A percentile compares a stretch with the other conserved stretches of the same genome.
phyloP scores from a whole-genome alignment of 176 grass and related monocot species.

The Neostapfia colusana region DNA sequence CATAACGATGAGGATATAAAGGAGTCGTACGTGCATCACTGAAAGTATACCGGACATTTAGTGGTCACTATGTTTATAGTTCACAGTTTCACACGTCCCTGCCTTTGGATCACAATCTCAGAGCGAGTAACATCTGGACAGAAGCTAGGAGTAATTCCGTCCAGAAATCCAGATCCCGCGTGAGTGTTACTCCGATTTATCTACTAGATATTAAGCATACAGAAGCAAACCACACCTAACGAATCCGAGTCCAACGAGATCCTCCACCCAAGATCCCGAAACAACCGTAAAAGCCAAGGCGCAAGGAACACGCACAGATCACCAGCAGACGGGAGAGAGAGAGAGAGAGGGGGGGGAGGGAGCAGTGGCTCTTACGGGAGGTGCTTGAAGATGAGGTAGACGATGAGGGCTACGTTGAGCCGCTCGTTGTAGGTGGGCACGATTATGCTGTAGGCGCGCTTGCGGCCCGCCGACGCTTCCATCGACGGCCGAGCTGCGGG shows the following conservation, averaged over 20 bases:
- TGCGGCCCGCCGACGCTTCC: slow-evolving; percentile 26
- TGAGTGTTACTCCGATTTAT: neutral
- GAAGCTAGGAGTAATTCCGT: neutral
- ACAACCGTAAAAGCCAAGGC: neutral
- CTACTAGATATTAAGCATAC: neutral
- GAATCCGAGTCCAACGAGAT: neutral
- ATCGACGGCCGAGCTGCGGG: neutral
- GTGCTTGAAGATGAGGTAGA: slow-evolving; percentile 95
- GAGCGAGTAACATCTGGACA: neutral
- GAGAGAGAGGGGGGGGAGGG: no score
- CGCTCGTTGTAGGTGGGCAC: slow-evolving; percentile 97
- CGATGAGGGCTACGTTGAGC: slow-evolving; percentile 84
- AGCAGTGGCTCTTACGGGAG: slow-evolving; percentile 46
- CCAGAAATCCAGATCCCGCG: neutral
- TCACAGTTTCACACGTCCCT: neutral
- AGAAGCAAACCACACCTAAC: neutral
- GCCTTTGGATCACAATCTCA: slow-evolving; percentile 4
- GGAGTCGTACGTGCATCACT: neutral
- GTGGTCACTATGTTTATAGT: neutral
- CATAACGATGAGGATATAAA: neutral
- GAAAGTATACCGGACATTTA: neutral
- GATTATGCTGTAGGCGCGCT: slow-evolving; percentile 76
- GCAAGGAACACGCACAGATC: slow-evolving; percentile 13
- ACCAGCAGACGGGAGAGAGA: neutral
- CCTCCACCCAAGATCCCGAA: neutral